phyloP scores from a whole-genome alignment of 2,329 filamentous ascomycete species.

The Aureobasidium sp. region DNA sequence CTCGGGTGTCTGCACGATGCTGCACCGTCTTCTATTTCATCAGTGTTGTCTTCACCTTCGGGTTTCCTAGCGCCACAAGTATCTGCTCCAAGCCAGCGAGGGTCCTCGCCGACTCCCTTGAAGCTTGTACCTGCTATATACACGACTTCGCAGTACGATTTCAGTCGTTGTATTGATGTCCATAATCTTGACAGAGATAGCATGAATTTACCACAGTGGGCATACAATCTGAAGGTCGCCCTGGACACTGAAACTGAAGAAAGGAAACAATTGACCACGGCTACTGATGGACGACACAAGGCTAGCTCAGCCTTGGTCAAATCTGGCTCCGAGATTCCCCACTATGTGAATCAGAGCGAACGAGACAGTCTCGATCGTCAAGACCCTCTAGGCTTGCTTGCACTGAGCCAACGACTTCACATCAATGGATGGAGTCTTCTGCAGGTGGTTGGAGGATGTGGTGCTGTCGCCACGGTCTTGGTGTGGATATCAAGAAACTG shows the following conservation, averaged over 20 bases:
- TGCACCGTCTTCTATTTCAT: slow-evolving; percentile 14
- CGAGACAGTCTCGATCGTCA: slow-evolving; percentile 41
- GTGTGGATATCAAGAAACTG: slow-evolving; percentile 17
- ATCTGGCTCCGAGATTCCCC: not conserved
- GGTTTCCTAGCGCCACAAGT: slow-evolving; percentile 15
- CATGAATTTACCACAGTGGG: slow-evolving; percentile 58
- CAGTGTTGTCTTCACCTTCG: slow-evolving; percentile 22
- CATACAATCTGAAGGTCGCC: slow-evolving; percentile 69
- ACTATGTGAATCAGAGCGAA: not conserved
- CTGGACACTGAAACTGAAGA: slow-evolving; percentile 58
- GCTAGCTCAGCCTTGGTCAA: not conserved
- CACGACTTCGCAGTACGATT: not conserved
- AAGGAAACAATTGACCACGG: slow-evolving; percentile 34
- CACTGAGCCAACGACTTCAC: slow-evolving; percentile 43
- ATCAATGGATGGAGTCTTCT: slow-evolving; percentile 7
- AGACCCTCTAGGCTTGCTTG: slow-evolving; percentile 73
- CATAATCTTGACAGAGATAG: not conserved
- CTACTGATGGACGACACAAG: slow-evolving; percentile 45
- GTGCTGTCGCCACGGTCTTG: slow-evolving; percentile 13
- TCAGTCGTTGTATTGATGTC: not conserved
- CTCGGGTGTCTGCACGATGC: slow-evolving; percentile 15
- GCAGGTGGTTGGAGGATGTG: slow-evolving; percentile 14
- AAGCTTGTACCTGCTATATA: not conserved
- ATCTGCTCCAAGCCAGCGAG: slow-evolving; percentile 5
- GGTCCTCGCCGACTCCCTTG: not conserved